Conservation (phyloP, 441 rosid species). For the Gossypium lobatum region DNA sequence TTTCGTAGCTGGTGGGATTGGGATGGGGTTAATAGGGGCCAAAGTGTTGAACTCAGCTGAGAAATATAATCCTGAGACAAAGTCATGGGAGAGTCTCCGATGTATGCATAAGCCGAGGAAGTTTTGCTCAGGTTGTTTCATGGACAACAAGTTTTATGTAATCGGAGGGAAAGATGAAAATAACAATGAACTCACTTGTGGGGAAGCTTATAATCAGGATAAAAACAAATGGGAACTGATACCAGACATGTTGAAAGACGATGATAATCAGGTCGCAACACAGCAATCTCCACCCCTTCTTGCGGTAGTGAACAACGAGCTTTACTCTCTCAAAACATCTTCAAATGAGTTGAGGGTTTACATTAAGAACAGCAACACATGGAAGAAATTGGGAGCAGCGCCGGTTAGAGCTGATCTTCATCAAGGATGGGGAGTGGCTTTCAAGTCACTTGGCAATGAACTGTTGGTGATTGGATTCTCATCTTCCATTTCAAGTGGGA, state of each 20-base stretch:
- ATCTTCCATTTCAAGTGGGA: slow-evolving; percentile 29
- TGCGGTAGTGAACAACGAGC: slow-evolving; percentile 63
- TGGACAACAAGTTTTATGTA: slow-evolving; percentile 66
- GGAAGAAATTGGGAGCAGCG: slow-evolving; percentile 71
- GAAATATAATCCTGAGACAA: slow-evolving; percentile 54
- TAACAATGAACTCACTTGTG: slow-evolving; percentile 46
- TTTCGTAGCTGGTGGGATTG: slow-evolving; percentile 73
- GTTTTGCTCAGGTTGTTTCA: slow-evolving; percentile 70
- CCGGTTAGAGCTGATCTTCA: slow-evolving; percentile 69
- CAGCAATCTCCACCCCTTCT: slow-evolving; percentile 78
- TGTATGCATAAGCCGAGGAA: slow-evolving; percentile 45
- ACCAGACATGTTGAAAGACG: slow-evolving; percentile 52
- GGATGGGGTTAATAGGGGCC: slow-evolving; percentile 19
- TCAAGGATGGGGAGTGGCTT: slow-evolving; percentile 90
- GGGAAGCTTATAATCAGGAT: slow-evolving; percentile 57
- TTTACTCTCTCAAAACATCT: slow-evolving; percentile 69
- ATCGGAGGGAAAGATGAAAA: slow-evolving; percentile 67
- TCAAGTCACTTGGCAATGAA: slow-evolving; percentile 77
- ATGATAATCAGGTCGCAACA: slow-evolving; percentile 42
- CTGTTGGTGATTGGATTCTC: slow-evolving; percentile 69
- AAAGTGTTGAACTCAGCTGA: slow-evolving; percentile 55
- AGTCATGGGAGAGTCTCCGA: slow-evolving; percentile 58
- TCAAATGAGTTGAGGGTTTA: slow-evolving; percentile 59
- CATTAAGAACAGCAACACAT: slow-evolving; percentile 37
- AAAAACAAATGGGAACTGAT: slow-evolving; percentile 56